Base-by-base conservation (phyloP, 192 early-diverging fungal species). In the Umbelopsis sp. region DNA sequence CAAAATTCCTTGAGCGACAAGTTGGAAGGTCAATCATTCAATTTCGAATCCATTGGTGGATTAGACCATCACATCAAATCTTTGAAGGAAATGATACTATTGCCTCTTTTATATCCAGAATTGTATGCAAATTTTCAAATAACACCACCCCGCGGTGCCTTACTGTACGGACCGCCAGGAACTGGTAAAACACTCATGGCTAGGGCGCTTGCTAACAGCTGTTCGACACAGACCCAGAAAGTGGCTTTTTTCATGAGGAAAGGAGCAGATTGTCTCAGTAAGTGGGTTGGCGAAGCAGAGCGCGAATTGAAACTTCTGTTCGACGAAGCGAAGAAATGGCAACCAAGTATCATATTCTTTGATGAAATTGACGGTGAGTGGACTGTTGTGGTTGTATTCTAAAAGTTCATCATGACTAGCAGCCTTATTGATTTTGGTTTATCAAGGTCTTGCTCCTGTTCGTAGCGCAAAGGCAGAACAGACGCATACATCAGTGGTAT, bases 101-200 rank as follows among this genome's bases (percentile, higher is more conserved):
- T 93, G 45, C 89, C 91, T n/a, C 75, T 93, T 5, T 53, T 92
- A 2, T 93, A 93, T 54, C 91, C 92, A 11, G 88, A 90, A 70
- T 65, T 91, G 10, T 91, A 87, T 68, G 77, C 75, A 0, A 68
- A 71, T 11, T 89, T 91, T 41, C 75, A 83, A 47, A 88, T 91
- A 54, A 78, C 75, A 20, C 80, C 90, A 0, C 85, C 91, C 2
- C 77, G 85, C 14, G 92, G 92, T 14, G 90, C 92, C 0, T 70
- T 93, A 17, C 91, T 93, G 49, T 83, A 92, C 70, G 92, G 92
- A 1, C 87, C 88, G 22, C 86, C 83, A 20, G 86, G 89, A 5
- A 91, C 89, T 14, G 91, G 91, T n/a, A 93, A 93, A 74, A 93
- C 92, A 0, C 71, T 92, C 4, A 74, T 93, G 80, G 90, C 87